Base-by-base conservation (phyloP, 139 green algal species). In the Trebouxia sp. region DNA sequence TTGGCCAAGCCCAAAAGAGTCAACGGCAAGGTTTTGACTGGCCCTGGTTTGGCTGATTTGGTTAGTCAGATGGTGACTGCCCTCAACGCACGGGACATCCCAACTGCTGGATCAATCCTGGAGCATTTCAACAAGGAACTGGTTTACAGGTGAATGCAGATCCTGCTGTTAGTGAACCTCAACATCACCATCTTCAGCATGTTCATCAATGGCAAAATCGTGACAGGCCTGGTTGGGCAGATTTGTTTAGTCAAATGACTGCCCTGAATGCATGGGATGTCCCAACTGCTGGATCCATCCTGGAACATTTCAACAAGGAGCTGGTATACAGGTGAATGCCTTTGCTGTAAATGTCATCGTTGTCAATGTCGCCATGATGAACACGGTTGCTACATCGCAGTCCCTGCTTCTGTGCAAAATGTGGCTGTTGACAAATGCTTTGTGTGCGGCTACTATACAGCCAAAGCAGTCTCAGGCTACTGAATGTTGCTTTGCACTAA, bases 211-310 rank as follows among this genome's bases (percentile, higher is more conserved):
- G 77, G 77, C 39, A 39, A 75, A 58, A 41, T 77, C 14, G 55
- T 93, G 78, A 85, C 83, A 35, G 90, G 90, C 0, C 81, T 5
- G 86, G 17, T 1, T 80, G 94, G 43, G 89, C 89, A 1, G 72
- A 83, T 11, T 69, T 94, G 8, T 75, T 93, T 1, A 53, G 81
- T 65, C 75, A 65, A 24, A 83, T 92, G 79, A 69, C 65, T 47
- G 92, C 92, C 12, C 87, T 96, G 15, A 96, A 96, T 83, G 75
- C 87, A 17, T 37, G 89, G 20, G 88, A 95, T 30, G 94, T 96
- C 41, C 92, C 92, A 30, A 90, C 91, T 5, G 92, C 89, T 1
- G 91, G 89, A 8, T 90, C 83, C 20, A 86, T 96, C 37, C 81
- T 96, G 22, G 89, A 94, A 74, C 84, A 85, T 32, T 96, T 96